phyloP scores from a whole-genome alignment of 2,329 filamentous ascomycete species.

The Pseudocercospora fuligena region DNA sequence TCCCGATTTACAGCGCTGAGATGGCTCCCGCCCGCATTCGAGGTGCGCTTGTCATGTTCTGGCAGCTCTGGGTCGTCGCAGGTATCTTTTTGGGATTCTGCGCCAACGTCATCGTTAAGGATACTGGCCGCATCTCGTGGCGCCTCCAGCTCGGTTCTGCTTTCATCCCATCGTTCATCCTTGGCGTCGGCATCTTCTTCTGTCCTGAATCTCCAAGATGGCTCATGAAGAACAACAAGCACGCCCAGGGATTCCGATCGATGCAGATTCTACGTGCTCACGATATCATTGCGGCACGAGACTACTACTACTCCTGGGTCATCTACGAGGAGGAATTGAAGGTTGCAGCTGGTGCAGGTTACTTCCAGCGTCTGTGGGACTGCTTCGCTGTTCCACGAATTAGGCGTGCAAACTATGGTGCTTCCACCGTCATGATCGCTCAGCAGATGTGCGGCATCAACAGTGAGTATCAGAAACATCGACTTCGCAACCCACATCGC shows the following conservation, averaged over 20 bases:
- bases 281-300: slow-evolving; percentile 60
- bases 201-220: slow-evolving; percentile 54
- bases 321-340: slow-evolving; percentile 43
- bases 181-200: slow-evolving; percentile 41
- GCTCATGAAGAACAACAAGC: slow-evolving; percentile 55
- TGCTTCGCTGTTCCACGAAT: slow-evolving; percentile 55
- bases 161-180: slow-evolving; percentile 51
- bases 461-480: slow-evolving; percentile 26
- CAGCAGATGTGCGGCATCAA: slow-evolving; percentile 44
- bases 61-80: slow-evolving; percentile 62
- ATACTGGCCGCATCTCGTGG: slow-evolving; percentile 65
- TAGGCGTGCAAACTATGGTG: slow-evolving; percentile 47
- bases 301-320: slow-evolving; percentile 58
- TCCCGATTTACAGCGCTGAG: slow-evolving; percentile 50
- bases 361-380: slow-evolving; percentile 51
- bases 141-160: slow-evolving; percentile 71
- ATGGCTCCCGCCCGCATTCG: slow-evolving; percentile 57
- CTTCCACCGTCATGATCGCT: slow-evolving; percentile 44
- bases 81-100: slow-evolving; percentile 68
- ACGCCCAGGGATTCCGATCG: slow-evolving; percentile 54
- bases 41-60: slow-evolving; percentile 77
- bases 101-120: slow-evolving; percentile 68
- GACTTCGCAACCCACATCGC: not conserved
- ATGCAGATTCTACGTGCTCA: slow-evolving; percentile 55
- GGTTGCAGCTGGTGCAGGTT: slow-evolving; percentile 46